Conservation (phyloP, 2,329 filamentous ascomycete genomes). For the Xylariaceae sp. region DNA sequence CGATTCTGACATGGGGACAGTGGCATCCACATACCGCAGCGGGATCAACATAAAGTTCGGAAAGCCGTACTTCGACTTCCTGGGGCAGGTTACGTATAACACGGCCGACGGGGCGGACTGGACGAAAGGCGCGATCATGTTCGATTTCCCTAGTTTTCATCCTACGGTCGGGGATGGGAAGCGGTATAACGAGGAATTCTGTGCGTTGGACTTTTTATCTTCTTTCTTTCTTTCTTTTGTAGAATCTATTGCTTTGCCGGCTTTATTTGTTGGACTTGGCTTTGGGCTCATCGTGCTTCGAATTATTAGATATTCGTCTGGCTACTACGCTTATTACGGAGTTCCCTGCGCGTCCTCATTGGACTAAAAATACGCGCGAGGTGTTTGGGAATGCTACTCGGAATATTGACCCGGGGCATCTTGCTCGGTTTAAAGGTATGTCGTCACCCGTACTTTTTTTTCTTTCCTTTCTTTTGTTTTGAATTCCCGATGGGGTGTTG, state of each 20-base stretch:
- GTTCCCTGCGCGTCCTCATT: conserved; percentile 49
- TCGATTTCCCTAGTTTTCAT: conserved; percentile 49
- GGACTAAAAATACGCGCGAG: conserved; percentile 51
- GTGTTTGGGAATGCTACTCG: conserved; percentile 43
- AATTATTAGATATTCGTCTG: conserved; percentile 42
- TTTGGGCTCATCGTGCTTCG: no score
- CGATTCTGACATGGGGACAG: conserved; percentile 28
- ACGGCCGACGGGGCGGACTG: conserved; percentile 47
- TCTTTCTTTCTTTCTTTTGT: not conserved
- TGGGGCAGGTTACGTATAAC: conserved; percentile 47
- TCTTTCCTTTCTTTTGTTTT: not conserved
- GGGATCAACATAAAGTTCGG: conserved; percentile 53
- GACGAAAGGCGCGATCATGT: conserved; percentile 49
- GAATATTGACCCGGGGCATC: conserved; percentile 45
- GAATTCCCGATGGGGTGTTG: not conserved
- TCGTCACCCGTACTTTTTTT: not conserved
- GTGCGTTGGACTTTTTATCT: conserved; percentile 31
- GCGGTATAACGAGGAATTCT: conserved; percentile 49
- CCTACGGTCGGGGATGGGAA: conserved; percentile 43
- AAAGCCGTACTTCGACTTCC: conserved; percentile 44
- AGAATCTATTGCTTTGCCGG: no score
- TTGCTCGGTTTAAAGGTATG: conserved; percentile 45
- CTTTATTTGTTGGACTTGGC: no score
- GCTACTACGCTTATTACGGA: conserved; percentile 45
- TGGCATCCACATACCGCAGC: conserved; percentile 49